phyloP scores from a whole-genome alignment of 129 eudicot species.

The Heracleum sosnowskyi region DNA sequence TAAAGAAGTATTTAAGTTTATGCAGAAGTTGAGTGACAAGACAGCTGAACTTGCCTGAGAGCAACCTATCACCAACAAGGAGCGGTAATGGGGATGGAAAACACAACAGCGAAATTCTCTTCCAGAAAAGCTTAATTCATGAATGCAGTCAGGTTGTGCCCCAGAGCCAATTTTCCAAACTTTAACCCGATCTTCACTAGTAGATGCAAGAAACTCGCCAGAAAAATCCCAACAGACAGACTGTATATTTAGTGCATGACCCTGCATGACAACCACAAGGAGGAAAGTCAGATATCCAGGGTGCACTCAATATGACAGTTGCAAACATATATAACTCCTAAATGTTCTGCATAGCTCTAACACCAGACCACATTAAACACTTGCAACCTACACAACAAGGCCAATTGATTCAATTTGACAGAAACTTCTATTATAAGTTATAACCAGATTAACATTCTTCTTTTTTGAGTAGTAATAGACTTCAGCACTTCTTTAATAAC shows the following conservation, averaged over 20 bases:
- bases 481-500: background rate
- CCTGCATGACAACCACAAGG: conserved; percentile 23
- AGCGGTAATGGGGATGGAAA: conserved; percentile 51
- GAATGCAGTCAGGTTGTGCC: conserved; percentile 35
- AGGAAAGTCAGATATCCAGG: background rate
- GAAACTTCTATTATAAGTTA: background rate
- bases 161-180: conserved; percentile 63
- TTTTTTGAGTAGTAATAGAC: background rate
- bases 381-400: background rate
- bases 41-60: conserved; percentile 38
- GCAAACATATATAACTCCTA: background rate
- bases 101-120: conserved; percentile 43
- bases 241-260: conserved; percentile 30
- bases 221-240: conserved; percentile 51
- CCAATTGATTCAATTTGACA: background rate
- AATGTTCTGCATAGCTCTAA: background rate
- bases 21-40: background rate
- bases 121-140: conserved; percentile 36
- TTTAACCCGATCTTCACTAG: conserved; percentile 44
- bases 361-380: background rate
- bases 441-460: background rate
- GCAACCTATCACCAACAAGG: conserved; percentile 47
- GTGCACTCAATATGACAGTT: background rate
- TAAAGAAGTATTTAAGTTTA: background rate
- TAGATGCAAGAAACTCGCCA: conserved; percentile 52